phyloP scores from a whole-genome alignment of 2,329 filamentous ascomycete genomes.

The Fusarium sp. region DNA sequence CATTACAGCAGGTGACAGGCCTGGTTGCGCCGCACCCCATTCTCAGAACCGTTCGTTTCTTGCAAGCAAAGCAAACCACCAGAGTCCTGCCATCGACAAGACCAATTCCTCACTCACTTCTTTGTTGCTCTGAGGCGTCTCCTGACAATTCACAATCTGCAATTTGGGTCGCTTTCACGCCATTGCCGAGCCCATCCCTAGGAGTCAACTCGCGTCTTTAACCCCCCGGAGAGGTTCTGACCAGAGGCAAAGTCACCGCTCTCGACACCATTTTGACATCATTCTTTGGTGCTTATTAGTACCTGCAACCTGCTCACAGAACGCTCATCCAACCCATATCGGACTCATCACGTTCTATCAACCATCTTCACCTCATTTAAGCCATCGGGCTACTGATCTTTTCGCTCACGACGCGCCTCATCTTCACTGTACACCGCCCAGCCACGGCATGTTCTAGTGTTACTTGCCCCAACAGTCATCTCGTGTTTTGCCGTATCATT shows the following conservation, averaged over 20 bases:
- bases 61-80: conserved; percentile 6
- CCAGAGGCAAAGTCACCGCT: conserved; percentile 8
- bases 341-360: neutral
- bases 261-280: neutral
- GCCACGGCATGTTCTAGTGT: conserved; percentile 28
- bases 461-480: conserved; percentile 1
- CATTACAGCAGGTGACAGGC: neutral
- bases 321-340: neutral
- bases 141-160: conserved; percentile 7
- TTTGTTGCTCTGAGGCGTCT: neutral
- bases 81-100: conserved; percentile 10
- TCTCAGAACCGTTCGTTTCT: conserved; percentile 4
- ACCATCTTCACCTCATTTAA: neutral
- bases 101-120: neutral
- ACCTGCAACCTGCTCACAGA: neutral
- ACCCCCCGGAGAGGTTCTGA: neutral
- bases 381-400: neutral
- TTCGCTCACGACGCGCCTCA: conserved; percentile 1
- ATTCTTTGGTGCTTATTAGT: conserved; percentile 1
- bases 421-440: neutral
- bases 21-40: neutral
- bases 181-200: conserved; percentile 19
- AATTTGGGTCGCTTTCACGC: conserved; percentile 6
- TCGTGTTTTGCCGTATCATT: conserved; percentile 3
- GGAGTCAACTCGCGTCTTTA: conserved; percentile 16